Conservation (phyloP, 169 alveolate genomes). For the Eimeria necatrix region DNA sequence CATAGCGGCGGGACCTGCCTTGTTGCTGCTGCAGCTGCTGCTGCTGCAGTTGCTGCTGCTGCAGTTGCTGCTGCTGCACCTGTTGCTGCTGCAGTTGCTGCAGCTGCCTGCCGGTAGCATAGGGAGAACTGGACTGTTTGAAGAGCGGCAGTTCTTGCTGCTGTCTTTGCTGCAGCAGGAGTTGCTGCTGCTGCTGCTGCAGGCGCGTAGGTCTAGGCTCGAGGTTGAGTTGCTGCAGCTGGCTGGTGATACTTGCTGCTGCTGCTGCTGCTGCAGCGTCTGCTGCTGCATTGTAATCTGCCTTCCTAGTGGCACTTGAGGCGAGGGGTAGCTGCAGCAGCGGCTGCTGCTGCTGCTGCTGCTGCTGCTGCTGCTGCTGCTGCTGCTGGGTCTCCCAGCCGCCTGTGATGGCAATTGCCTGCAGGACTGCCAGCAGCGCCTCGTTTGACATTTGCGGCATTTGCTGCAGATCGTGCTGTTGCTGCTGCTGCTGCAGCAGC, state of each 20-base stretch:
- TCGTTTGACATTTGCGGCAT: slow-evolving; percentile 33
- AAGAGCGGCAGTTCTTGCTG: neutral
- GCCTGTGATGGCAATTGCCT: slow-evolving; percentile 8
- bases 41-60: too few relatives aligned
- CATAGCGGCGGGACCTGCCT: neutral
- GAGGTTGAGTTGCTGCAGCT: slow-evolving; percentile 5
- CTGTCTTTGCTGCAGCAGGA: slow-evolving; percentile 5
- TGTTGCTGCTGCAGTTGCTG: neutral
- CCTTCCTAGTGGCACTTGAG: neutral
- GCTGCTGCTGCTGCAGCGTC: slow-evolving; percentile 13
- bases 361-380: slow-evolving; percentile 35
- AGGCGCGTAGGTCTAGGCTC: neutral
- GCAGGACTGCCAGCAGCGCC: slow-evolving; percentile 33
- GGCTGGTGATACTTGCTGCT: neutral
- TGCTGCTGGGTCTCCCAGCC: slow-evolving; percentile 34
- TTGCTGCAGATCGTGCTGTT: neutral
- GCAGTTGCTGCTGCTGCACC: neutral
- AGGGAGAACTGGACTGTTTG: slow-evolving; percentile 20
- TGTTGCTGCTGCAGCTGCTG: slow-evolving; percentile 39
- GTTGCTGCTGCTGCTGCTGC: slow-evolving; percentile 35
- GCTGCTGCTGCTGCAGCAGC: slow-evolving; percentile 35
- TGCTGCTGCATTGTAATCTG: neutral
- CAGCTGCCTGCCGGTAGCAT: neutral
- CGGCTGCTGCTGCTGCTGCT: slow-evolving; percentile 25
- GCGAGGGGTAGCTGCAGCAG: neutral